phyloP scores from a whole-genome alignment of 306 rosid genomes.

The Abrus precatorius region DNA sequence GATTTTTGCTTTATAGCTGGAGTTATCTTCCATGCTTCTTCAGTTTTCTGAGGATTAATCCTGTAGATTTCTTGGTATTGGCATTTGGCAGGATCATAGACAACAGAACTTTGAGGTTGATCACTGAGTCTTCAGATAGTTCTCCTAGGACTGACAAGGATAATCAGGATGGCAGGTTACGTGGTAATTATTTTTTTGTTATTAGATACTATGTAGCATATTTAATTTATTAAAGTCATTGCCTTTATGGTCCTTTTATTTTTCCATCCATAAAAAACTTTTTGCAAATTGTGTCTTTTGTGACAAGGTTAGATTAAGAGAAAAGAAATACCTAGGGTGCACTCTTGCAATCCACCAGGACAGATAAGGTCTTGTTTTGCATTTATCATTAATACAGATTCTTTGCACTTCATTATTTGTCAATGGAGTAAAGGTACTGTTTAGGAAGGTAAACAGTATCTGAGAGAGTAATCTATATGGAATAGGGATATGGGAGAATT shows the following conservation, averaged over 20 bases:
- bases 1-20: conserved; percentile 18
- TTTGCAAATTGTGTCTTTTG: conserved; percentile 26
- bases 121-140: conserved; percentile 71
- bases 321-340: conserved; percentile 27
- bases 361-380: conserved; percentile 38
- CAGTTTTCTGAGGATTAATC: conserved; percentile 38
- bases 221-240: conserved; percentile 26
- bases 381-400: conserved; percentile 35
- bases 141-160: conserved; percentile 74
- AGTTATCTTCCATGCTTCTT: conserved; percentile 34
- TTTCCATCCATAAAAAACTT: background rate
- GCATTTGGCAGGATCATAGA: conserved; percentile 88
- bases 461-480: conserved; percentile 24
- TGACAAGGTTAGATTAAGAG: conserved; percentile 34
- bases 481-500: conserved; percentile 27
- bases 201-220: conserved; percentile 36
- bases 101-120: conserved; percentile 85
- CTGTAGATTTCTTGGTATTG: conserved; percentile 49
- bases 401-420: conserved; percentile 17
- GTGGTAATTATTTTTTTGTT: conserved; percentile 67
- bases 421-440: conserved; percentile 26
- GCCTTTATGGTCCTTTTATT: conserved; percentile 14
- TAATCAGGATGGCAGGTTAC: conserved; percentile 65
- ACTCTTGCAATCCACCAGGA: conserved; percentile 22
- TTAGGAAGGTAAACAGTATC: conserved; percentile 29